Conservation (phyloP, 306 rosid genomes). For the Senna siamea region DNA sequence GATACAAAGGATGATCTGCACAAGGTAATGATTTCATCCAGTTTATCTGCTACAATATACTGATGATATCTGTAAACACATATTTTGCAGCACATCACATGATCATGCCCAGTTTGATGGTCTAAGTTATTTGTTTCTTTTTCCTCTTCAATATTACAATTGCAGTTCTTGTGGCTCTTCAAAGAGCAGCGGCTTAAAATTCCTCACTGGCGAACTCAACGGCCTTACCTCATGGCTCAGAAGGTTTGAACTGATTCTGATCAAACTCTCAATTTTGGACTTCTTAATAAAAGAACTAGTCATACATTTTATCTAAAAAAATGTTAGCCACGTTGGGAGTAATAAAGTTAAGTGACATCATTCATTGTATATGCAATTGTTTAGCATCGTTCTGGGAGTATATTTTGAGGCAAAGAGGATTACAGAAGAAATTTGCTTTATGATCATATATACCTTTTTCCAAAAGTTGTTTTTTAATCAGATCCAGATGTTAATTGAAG, state of each 20-base stretch:
- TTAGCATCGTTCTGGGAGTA: background rate
- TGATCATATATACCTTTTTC: background rate
- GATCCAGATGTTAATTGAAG: conserved; percentile 34
- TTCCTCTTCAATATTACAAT: conserved; percentile 17
- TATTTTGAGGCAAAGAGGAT: background rate
- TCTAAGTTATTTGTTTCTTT: conserved; percentile 1
- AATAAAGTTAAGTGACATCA: background rate
- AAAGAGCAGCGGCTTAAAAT: conserved; percentile 84
- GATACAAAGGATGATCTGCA: conserved; percentile 90
- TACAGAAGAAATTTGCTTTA: background rate
- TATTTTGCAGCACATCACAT: conserved; percentile 6
- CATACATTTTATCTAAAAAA: background rate
- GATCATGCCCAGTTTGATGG: conserved; percentile 24
- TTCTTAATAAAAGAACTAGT: background rate
- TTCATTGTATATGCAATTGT: background rate
- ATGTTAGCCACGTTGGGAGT: background rate
- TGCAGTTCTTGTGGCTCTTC: conserved; percentile 92
- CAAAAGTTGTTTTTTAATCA: background rate
- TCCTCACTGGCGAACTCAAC: conserved; percentile 91
- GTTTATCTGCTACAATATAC: conserved; percentile 4
- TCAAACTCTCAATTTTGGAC: conserved; percentile 12
- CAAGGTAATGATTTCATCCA: conserved; percentile 62
- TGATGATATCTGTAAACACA: conserved; percentile 2
- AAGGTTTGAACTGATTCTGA: conserved; percentile 60
- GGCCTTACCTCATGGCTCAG: conserved; percentile 75